A percentile compares a stretch with the other conserved stretches of the same genome.
These are phyloP conservation scores for Diaporthe citrichinensis DNA, from an alignment of 2,329 filamentous ascomycete genomes.

Conservation along the genomic window DNA sequence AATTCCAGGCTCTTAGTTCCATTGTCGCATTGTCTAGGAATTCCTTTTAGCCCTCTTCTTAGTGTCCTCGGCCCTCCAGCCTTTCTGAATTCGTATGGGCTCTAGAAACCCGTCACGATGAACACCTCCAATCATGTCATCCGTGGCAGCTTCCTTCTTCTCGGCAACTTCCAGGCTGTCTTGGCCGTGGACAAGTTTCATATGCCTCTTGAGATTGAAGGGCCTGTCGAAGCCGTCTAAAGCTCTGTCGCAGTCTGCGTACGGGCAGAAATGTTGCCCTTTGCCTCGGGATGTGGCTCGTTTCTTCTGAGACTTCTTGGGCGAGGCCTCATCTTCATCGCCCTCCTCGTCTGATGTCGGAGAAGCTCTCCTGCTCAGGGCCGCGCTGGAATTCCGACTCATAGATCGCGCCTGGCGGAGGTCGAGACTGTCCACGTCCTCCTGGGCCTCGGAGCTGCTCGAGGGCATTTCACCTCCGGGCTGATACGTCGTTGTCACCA, in stretches of 20 bases:
- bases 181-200: slow-evolving; percentile 58
- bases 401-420: slow-evolving; percentile 34
- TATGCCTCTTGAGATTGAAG: slow-evolving; percentile 57
- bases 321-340: not conserved
- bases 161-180: slow-evolving; percentile 15
- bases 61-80: slow-evolving; percentile 61
- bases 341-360: slow-evolving; percentile 7
- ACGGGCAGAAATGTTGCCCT: slow-evolving; percentile 52
- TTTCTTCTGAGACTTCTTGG: slow-evolving; percentile 28
- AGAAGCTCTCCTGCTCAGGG: slow-evolving; percentile 10
- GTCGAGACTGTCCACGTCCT: slow-evolving; percentile 13
- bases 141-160: slow-evolving; percentile 56
- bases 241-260: slow-evolving; percentile 53
- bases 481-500: slow-evolving; percentile 45
- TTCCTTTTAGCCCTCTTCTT: slow-evolving; percentile 40
- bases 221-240: slow-evolving; percentile 54
- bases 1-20: not conserved
- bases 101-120: slow-evolving; percentile 78
- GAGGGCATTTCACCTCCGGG: slow-evolving; percentile 47
- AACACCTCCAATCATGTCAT: slow-evolving; percentile 72
- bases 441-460: slow-evolving; percentile 39
- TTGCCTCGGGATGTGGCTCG: slow-evolving; percentile 44
- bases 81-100: slow-evolving; percentile 63
- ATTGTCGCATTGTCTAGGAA: not conserved
- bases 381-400: slow-evolving; percentile 41